Percentiles rank a stretch among this genome's conserved stretches.
phyloP scores from a whole-genome alignment of 345 rosid species.

The Brassica incana region DNA sequence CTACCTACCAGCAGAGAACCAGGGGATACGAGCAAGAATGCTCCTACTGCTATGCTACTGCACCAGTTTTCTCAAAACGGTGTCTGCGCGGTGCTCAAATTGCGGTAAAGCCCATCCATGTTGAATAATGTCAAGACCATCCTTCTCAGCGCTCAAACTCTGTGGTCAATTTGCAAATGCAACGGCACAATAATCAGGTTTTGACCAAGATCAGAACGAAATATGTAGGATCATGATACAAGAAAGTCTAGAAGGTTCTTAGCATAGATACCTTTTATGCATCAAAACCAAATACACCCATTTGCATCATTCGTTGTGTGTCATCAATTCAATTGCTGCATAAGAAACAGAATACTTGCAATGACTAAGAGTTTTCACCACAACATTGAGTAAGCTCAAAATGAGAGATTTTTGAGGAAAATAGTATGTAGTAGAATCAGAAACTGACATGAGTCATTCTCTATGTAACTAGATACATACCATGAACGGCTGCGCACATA shows the following conservation, averaged over 20 bases:
- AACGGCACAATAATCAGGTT: conserved; percentile 12
- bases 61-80: conserved; percentile 64
- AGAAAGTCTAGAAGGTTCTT: neutral
- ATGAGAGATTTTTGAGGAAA: neutral
- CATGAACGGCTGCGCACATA: conserved; percentile 98
- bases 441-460: neutral
- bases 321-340: conserved; percentile 72
- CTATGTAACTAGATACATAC: conserved; percentile 44
- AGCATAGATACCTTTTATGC: conserved; percentile 62
- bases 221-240: neutral
- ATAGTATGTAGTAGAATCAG: neutral
- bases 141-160: conserved; percentile 88
- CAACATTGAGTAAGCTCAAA: neutral
- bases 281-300: conserved; percentile 94
- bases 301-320: conserved; percentile 97
- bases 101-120: conserved; percentile 75
- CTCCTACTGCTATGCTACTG: conserved; percentile 30
- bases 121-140: conserved; percentile 66
- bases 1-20: neutral
- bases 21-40: neutral
- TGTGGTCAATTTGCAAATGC: conserved; percentile 34
- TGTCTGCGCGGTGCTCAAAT: conserved; percentile 85
- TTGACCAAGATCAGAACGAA: neutral
- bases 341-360: conserved; percentile 15
- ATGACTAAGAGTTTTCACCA: neutral